A percentile compares a stretch with the other conserved stretches of the same genome.
These are phyloP conservation scores for Calendula officinalis DNA, from an alignment of 129 eudicot species.

Conservation along the genomic window DNA sequence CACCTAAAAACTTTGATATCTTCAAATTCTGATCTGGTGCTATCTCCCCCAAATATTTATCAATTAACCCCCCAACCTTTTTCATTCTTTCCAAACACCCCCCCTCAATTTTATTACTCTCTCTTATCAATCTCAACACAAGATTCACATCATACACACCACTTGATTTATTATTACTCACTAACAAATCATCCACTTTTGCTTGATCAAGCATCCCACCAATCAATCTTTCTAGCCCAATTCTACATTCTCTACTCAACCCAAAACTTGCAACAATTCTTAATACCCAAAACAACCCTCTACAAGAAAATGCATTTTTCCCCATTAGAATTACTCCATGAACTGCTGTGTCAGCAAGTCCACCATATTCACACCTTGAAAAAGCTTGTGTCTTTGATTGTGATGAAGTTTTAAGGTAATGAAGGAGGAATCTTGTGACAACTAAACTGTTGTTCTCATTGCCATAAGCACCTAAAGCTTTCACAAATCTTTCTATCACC, in stretches of 20 bases:
- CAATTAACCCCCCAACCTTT: constrained; percentile 66
- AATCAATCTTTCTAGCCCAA: constrained; percentile 64
- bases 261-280: constrained; percentile 65
- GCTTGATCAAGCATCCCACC: constrained; percentile 83
- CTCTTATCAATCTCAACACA: constrained; percentile 65
- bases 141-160: constrained; percentile 88
- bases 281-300: constrained; percentile 74
- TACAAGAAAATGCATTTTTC: constrained; percentile 63
- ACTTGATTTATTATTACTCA: constrained; percentile 43
- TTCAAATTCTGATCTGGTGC: constrained; percentile 84
- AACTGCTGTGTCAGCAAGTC: constrained; percentile 73
- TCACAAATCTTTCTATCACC: constrained; percentile 49
- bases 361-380: constrained; percentile 43
- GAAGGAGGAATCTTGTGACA: constrained; percentile 72
- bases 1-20: constrained; percentile 77
- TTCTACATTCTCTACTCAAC: constrained; percentile 45
- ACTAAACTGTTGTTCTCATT: constrained; percentile 59
- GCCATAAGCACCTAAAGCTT: constrained; percentile 61
- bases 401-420: constrained; percentile 56
- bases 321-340: constrained; percentile 67
- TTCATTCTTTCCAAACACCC: constrained; percentile 49
- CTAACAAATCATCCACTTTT: constrained; percentile 71
- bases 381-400: constrained; percentile 26
- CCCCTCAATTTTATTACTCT: constrained; percentile 44
- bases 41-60: constrained; percentile 78